These are phyloP conservation scores for Pulveroboletus sp. DNA, from an alignment of 768 basidiomycete species.

Conservation along the genomic window DNA sequence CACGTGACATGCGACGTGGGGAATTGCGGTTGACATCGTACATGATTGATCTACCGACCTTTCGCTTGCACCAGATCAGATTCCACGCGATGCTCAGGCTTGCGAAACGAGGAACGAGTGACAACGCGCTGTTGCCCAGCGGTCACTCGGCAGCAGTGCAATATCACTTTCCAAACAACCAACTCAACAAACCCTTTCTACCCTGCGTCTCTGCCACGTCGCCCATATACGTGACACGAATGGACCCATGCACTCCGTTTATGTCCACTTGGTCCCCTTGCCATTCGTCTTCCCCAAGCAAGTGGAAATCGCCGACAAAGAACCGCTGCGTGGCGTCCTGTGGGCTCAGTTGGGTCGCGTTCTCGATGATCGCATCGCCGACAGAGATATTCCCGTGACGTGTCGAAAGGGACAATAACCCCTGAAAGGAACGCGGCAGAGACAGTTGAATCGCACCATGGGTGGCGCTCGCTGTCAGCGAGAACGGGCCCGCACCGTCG, in stretches of 20 bases:
- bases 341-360: constrained; percentile 22
- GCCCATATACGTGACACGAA: constrained; percentile 20
- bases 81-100: too few species aligned
- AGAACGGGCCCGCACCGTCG: constrained; percentile 13
- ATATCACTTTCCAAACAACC: constrained; percentile 17
- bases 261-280: constrained; percentile 17
- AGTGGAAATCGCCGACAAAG: constrained; percentile 24
- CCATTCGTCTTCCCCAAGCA: constrained; percentile 19
- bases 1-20: too few species aligned
- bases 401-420: constrained; percentile 16
- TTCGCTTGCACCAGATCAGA: too few species aligned
- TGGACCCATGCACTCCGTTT: constrained; percentile 13
- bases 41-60: too few species aligned
- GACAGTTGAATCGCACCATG: constrained; percentile 15
- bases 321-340: constrained; percentile 11
- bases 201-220: constrained; percentile 1
- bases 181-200: constrained; percentile 15
- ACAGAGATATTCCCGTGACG: constrained; percentile 14
- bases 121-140: too few species aligned
- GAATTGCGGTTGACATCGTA: too few species aligned
- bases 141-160: background rate
- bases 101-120: too few species aligned
- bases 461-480: constrained; percentile 2
- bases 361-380: constrained; percentile 9
- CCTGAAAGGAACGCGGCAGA: constrained; percentile 22